Percentiles rank a stretch among this genome's conserved stretches.
These are phyloP conservation scores for Cryptosporidium bovis DNA, from an alignment of 169 alveolate genomes.

Conservation along the genomic window DNA sequence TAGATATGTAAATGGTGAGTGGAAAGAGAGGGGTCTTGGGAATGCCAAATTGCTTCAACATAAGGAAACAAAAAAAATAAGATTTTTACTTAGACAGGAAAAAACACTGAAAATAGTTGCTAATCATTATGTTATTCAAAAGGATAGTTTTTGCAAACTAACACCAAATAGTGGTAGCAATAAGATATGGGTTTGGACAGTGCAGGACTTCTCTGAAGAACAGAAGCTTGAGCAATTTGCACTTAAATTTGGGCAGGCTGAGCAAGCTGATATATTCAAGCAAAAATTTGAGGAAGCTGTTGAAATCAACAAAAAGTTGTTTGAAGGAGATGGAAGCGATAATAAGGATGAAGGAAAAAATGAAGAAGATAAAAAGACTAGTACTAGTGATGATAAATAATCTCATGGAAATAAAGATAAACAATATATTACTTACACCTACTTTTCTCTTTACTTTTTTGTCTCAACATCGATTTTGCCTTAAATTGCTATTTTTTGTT, in stretches of 20 bases:
- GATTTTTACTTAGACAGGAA: conserved; percentile 95
- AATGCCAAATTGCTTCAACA: conserved; percentile 94
- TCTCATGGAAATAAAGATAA: no score
- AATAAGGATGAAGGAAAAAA: neutral
- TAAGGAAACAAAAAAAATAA: conserved; percentile 89
- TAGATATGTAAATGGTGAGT: conserved; percentile 92
- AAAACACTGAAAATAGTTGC: conserved; percentile 96
- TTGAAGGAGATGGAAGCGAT: conserved; percentile 57
- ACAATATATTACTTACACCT: no score
- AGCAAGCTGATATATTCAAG: conserved; percentile 89
- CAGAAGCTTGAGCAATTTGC: conserved; percentile 94
- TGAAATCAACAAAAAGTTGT: conserved; percentile 82
- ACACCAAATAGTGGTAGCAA: conserved; percentile 96
- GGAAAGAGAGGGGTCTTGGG: conserved; percentile 98
- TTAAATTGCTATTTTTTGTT: no score
- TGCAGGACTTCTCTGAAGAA: conserved; percentile 94
- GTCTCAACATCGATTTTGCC: no score
- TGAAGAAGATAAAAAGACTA: neutral
- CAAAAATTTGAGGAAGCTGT: conserved; percentile 92
- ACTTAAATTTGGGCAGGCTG: conserved; percentile 90
- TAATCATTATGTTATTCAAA: conserved; percentile 90
- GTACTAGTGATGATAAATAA: neutral
- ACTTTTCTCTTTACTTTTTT: neutral
- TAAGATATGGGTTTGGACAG: conserved; percentile 96
- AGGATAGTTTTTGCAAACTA: conserved; percentile 91